Conservation (phyloP, 257 asterid genomes). For the Solanum gandarillasii region DNA sequence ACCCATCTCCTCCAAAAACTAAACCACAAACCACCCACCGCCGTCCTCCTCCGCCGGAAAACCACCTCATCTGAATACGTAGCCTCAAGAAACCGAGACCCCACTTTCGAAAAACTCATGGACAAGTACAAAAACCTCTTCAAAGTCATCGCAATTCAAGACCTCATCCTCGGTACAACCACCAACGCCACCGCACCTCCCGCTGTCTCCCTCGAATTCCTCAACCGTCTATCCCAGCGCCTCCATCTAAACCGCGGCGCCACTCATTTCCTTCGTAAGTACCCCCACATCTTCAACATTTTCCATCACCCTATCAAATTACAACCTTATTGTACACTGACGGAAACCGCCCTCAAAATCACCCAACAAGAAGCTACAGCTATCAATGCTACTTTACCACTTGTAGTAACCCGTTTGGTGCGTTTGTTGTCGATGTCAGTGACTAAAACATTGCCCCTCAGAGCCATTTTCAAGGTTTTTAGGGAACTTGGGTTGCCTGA, state of each 20-base stretch:
- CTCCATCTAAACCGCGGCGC: conserved; percentile 85
- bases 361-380: conserved; percentile 42
- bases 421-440: conserved; percentile 64
- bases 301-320: conserved; percentile 45
- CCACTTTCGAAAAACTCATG: conserved; percentile 83
- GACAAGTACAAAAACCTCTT: conserved; percentile 67
- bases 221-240: conserved; percentile 69
- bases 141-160: conserved; percentile 61
- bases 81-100: conserved; percentile 66
- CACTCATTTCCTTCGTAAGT: conserved; percentile 63
- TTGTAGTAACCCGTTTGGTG: conserved; percentile 43
- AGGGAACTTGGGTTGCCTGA: conserved; percentile 85
- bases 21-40: not conserved
- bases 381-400: conserved; percentile 27
- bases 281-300: conserved; percentile 73
- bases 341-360: conserved; percentile 36
- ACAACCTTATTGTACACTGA: conserved; percentile 56
- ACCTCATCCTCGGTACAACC: conserved; percentile 53
- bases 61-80: conserved; percentile 66
- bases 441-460: conserved; percentile 54
- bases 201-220: conserved; percentile 63
- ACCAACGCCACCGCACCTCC: conserved; percentile 29
- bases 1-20: conserved; percentile 30
- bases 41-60: conserved; percentile 43
- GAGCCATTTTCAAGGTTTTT: conserved; percentile 78